These are phyloP conservation scores for Gleditsia sinensis DNA, from an alignment of 306 rosid genomes.

Conservation along the genomic window DNA sequence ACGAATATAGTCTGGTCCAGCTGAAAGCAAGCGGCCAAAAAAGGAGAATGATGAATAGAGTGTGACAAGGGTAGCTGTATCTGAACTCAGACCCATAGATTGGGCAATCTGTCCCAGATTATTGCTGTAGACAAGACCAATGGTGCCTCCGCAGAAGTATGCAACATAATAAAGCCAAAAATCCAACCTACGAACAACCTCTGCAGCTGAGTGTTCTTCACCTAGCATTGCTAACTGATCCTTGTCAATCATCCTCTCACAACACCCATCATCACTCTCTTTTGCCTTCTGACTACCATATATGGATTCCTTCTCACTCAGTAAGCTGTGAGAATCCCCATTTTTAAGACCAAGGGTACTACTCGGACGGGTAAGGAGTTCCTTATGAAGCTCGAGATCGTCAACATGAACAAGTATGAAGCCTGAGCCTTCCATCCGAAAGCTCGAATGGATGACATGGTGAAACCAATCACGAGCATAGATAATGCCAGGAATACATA, in stretches of 20 bases:
- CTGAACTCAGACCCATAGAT: constrained; percentile 65
- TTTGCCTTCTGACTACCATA: constrained; percentile 26
- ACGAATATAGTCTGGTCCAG: constrained; percentile 82
- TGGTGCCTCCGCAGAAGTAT: constrained; percentile 93
- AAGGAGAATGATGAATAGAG: constrained; percentile 91
- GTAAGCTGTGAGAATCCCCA: constrained; percentile 34
- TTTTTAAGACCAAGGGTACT: constrained; percentile 34
- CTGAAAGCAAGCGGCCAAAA: constrained; percentile 96
- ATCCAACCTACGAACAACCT: constrained; percentile 62
- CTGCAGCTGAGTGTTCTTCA: constrained; percentile 71
- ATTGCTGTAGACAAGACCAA: constrained; percentile 95
- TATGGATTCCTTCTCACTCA: constrained; percentile 32
- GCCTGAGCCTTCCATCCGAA: constrained; percentile 54
- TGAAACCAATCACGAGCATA: constrained; percentile 76
- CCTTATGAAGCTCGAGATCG: constrained; percentile 93
- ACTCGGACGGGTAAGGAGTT: constrained; percentile 56
- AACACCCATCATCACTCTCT: constrained; percentile 43
- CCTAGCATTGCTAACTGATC: constrained; percentile 82
- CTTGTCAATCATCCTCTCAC: constrained; percentile 40
- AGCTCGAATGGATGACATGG: constrained; percentile 51
- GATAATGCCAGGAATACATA: constrained; percentile 74
- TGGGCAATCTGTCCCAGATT: constrained; percentile 96
- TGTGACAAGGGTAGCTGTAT: constrained; percentile 65
- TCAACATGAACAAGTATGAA: constrained; percentile 79
- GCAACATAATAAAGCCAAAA: constrained; percentile 90